phyloP scores from a whole-genome alignment of 2,329 filamentous ascomycete species.

The Didymella pomorum region DNA sequence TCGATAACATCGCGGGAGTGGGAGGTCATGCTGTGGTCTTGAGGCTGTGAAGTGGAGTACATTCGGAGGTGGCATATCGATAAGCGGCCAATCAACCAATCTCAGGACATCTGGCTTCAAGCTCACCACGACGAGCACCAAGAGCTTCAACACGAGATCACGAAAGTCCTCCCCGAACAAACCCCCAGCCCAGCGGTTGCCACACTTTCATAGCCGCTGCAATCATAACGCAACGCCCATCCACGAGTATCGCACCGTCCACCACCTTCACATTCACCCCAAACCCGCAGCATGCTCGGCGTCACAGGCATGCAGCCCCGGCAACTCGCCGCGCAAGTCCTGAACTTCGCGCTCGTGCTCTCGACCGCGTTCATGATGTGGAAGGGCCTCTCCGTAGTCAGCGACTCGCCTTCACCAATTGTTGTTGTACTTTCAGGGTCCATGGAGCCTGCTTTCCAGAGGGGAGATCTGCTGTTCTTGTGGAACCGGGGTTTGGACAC shows the following conservation, averaged over 20 bases:
- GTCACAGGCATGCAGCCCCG: conserved; percentile 75
- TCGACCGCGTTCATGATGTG: conserved; percentile 91
- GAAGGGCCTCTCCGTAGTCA: conserved; percentile 84
- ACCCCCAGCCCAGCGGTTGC: neutral
- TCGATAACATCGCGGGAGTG: too few relatives aligned
- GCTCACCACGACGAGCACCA: conserved; percentile 23
- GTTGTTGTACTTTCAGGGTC: conserved; percentile 85
- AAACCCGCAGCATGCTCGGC: conserved; percentile 45
- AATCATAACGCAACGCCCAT: neutral
- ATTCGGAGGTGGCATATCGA: conserved; percentile 27
- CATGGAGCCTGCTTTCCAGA: conserved; percentile 84
- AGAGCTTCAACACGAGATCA: conserved; percentile 22
- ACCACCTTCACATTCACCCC: conserved; percentile 9
- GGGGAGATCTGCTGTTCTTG: conserved; percentile 77
- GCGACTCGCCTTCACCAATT: conserved; percentile 72
- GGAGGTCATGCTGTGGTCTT: too few relatives aligned
- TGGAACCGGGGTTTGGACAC: conserved; percentile 75
- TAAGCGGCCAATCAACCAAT: conserved; percentile 33
- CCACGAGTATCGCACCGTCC: neutral
- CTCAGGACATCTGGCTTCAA: conserved; percentile 45
- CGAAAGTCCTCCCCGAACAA: conserved; percentile 4
- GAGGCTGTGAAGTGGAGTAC: neutral
- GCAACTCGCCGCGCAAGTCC: conserved; percentile 79
- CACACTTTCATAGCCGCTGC: too few relatives aligned
- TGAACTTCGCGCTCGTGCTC: conserved; percentile 91